These are phyloP conservation scores for Stagonosporopsis vannaccii DNA, from an alignment of 2,329 filamentous ascomycete genomes.

Conservation along the genomic window DNA sequence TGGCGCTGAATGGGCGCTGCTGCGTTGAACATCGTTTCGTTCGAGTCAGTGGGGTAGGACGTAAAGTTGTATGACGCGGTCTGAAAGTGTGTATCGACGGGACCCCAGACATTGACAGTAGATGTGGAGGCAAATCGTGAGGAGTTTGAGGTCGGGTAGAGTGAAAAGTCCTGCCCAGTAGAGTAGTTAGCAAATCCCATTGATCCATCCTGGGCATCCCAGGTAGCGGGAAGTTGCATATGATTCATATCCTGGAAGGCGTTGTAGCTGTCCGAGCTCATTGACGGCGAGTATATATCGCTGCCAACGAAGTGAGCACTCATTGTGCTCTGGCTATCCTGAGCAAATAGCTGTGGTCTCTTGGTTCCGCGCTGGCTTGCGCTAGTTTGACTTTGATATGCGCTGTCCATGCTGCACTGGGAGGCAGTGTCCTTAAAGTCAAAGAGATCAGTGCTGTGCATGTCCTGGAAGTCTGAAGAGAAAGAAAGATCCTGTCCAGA, in stretches of 20 bases:
- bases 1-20: constrained; percentile 29
- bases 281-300: constrained; percentile 46
- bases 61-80: constrained; percentile 37
- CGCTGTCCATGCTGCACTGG: constrained; percentile 54
- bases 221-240: constrained; percentile 41
- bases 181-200: constrained; percentile 49
- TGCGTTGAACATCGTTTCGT: constrained; percentile 35
- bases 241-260: constrained; percentile 47
- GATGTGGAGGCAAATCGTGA: constrained; percentile 33
- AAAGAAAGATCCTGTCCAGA: constrained; percentile 46
- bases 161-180: constrained; percentile 46
- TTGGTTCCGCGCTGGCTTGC: constrained; percentile 43
- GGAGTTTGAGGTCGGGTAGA: constrained; percentile 36
- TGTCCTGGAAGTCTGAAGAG: constrained; percentile 44
- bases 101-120: constrained; percentile 33
- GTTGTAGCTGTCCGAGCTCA: constrained; percentile 47
- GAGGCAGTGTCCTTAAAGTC: constrained; percentile 49
- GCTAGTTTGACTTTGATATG: constrained; percentile 51
- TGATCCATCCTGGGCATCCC: constrained; percentile 41
- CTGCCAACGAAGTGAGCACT: constrained; percentile 41
- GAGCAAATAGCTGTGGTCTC: constrained; percentile 37
- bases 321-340: constrained; percentile 41
- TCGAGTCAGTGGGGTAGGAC: constrained; percentile 29
- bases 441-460: constrained; percentile 44
- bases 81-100: constrained; percentile 37